Conservation (phyloP, 306 rosid species). For the Sicyos baderoa region DNA sequence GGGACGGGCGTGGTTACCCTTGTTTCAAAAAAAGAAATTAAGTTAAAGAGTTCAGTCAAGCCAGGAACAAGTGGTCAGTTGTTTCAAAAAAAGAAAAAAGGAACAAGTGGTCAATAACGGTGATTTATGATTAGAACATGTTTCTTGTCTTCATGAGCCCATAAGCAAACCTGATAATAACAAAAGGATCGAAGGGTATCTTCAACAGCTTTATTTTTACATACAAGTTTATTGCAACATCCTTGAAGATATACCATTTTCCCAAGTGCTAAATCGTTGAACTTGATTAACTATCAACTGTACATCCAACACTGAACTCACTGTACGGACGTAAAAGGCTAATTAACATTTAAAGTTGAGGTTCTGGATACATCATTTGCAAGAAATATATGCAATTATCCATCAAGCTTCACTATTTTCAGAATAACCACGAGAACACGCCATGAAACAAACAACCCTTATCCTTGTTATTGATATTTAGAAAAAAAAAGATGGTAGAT, state of each 20-base stretch:
- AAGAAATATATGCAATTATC: background rate
- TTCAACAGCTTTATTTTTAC: background rate
- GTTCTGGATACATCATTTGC: background rate
- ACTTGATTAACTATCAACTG: background rate
- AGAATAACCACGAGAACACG: background rate
- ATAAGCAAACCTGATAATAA: background rate
- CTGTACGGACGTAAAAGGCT: background rate
- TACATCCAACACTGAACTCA: background rate
- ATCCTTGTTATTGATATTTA: background rate
- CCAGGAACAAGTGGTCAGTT: background rate
- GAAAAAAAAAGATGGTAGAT: background rate
- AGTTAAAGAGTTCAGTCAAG: background rate
- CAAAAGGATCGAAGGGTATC: background rate
- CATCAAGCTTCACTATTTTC: background rate
- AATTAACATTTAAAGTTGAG: background rate
- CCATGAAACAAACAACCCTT: background rate
- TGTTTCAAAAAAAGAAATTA: no score
- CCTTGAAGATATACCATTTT: background rate
- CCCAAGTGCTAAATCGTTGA: background rate
- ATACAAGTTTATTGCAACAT: background rate
- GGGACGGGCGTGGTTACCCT: no score
- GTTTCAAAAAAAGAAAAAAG: no score
- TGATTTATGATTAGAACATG: background rate
- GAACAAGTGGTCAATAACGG: no score
- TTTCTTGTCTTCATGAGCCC: constrained; percentile 1